A percentile compares a stretch with the other conserved stretches of the same genome.
Conservation (phyloP, 2,329 filamentous ascomycete species). For the Fusarium falciforme region DNA sequence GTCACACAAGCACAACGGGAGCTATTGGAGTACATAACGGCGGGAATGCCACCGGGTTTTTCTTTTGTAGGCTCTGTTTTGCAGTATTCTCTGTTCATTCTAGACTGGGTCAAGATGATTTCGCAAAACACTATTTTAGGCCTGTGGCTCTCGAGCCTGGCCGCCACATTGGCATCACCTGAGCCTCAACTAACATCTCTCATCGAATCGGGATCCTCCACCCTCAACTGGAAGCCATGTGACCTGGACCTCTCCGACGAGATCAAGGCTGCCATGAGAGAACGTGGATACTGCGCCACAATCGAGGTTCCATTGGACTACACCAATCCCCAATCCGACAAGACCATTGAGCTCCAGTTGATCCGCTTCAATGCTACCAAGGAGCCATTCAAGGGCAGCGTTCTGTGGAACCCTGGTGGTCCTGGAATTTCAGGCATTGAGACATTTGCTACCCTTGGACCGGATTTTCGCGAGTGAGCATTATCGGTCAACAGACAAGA, state of each 20-base stretch:
- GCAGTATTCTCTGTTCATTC: background rate
- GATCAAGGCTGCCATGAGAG: background rate
- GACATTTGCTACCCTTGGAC: slow-evolving; percentile 15
- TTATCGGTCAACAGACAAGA: accelerated
- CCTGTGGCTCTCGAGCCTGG: background rate
- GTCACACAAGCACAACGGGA: background rate
- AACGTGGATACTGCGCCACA: slow-evolving; percentile 44
- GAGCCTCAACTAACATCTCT: background rate
- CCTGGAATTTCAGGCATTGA: slow-evolving; percentile 41
- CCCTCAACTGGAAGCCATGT: background rate
- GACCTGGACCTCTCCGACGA: background rate
- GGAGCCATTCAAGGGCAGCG: slow-evolving; percentile 47
- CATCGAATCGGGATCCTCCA: background rate
- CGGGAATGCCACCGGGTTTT: background rate
- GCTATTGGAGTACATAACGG: background rate
- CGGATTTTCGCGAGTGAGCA: slow-evolving; percentile 20
- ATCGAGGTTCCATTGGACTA: slow-evolving; percentile 54
- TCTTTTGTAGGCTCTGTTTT: background rate
- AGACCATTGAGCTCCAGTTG: slow-evolving; percentile 47
- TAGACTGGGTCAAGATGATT: background rate
- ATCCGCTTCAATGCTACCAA: slow-evolving; percentile 44
- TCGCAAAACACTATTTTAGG: background rate
- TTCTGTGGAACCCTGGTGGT: slow-evolving; percentile 53
- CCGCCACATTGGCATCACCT: background rate
- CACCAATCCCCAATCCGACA: slow-evolving; percentile 36